A percentile compares a stretch with the other conserved stretches of the same genome.
phyloP scores from a whole-genome alignment of 2,329 filamentous ascomycete species.

The Grosmannia clavigera region DNA sequence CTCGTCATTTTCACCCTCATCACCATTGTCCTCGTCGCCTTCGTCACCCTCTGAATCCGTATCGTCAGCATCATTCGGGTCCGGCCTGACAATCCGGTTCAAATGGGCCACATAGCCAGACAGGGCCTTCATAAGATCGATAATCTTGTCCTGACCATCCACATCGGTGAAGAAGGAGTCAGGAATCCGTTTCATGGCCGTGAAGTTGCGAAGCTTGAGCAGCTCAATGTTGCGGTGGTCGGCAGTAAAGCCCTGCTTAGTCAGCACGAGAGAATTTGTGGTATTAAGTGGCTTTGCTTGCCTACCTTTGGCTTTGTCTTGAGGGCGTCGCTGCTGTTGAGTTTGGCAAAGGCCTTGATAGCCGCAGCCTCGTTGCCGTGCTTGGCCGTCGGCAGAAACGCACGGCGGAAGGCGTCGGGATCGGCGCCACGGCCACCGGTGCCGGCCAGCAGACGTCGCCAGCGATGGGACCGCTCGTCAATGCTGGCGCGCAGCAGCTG shows the following conservation, averaged over 20 bases:
- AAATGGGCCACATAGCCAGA: conserved; percentile 67
- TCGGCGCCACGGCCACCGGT: conserved; percentile 48
- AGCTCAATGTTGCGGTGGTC: conserved; percentile 71
- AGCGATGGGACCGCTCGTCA: conserved; percentile 56
- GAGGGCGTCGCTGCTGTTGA: conserved; percentile 62
- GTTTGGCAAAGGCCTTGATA: conserved; percentile 55
- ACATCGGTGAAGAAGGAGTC: conserved; percentile 52
- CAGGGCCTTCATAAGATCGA: conserved; percentile 53
- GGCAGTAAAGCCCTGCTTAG: conserved; percentile 54
- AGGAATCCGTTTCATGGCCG: conserved; percentile 51
- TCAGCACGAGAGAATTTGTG: not conserved
- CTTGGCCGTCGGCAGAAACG: conserved; percentile 46
- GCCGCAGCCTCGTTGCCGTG: conserved; percentile 43
- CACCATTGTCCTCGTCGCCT: conserved; percentile 25
- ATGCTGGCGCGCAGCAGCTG: conserved; percentile 59
- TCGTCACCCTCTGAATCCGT: conserved; percentile 15
- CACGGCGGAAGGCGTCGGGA: conserved; percentile 45
- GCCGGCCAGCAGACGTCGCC: conserved; percentile 35
- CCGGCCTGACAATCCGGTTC: conserved; percentile 63
- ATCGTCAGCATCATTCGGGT: conserved; percentile 34
- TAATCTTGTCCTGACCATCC: conserved; percentile 52
- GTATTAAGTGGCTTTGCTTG: not conserved
- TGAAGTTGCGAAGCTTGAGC: conserved; percentile 70
- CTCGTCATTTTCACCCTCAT: not conserved
- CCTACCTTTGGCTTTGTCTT: conserved; percentile 70